phyloP scores from a whole-genome alignment of 345 rosid species.

The Arabidopsis suecica region DNA sequence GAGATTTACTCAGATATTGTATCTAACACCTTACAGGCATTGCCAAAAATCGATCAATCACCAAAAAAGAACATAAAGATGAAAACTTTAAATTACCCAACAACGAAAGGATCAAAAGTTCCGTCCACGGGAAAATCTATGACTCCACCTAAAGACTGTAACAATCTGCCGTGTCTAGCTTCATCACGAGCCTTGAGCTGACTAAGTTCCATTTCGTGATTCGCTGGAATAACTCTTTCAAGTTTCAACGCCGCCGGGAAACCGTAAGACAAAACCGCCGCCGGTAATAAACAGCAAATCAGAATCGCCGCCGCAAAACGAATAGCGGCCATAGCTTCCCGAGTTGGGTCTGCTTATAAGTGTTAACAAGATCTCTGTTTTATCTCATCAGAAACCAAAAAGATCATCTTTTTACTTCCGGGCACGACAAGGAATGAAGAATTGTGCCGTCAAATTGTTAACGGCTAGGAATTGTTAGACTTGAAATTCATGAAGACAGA shows the following conservation, averaged over 20 bases:
- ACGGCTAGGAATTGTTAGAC: background rate
- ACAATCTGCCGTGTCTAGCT: conserved; percentile 78
- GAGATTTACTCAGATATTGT: conserved; percentile 19
- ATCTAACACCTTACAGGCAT: conserved; percentile 34
- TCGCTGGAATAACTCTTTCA: conserved; percentile 63
- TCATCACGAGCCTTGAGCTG: conserved; percentile 70
- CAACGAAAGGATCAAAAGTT: conserved; percentile 79
- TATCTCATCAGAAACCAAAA: background rate
- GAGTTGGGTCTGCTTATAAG: conserved; percentile 10
- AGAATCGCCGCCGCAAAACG: conserved; percentile 9
- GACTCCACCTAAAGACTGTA: conserved; percentile 66
- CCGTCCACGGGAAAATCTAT: conserved; percentile 82
- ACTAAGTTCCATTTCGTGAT: conserved; percentile 56
- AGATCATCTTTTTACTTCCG: conserved; percentile 20
- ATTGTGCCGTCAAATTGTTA: background rate
- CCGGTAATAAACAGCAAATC: conserved; percentile 24
- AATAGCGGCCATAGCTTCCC: conserved; percentile 33
- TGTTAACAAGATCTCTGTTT: conserved; percentile 30
- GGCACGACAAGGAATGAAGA: background rate
- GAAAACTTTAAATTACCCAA: conserved; percentile 62
- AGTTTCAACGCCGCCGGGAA: conserved; percentile 66
- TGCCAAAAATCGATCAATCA: background rate
- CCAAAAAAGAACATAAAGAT: background rate
- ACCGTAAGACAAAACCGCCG: conserved; percentile 44
- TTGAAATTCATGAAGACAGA: conserved; percentile 15